A percentile compares a stretch with the other conserved stretches of the same genome.
Evolutionary conservation across 2,329 filamentous ascomycete genomes (phyloP).

Genomic region (Myriosclerotinia curreyana): DNA sequence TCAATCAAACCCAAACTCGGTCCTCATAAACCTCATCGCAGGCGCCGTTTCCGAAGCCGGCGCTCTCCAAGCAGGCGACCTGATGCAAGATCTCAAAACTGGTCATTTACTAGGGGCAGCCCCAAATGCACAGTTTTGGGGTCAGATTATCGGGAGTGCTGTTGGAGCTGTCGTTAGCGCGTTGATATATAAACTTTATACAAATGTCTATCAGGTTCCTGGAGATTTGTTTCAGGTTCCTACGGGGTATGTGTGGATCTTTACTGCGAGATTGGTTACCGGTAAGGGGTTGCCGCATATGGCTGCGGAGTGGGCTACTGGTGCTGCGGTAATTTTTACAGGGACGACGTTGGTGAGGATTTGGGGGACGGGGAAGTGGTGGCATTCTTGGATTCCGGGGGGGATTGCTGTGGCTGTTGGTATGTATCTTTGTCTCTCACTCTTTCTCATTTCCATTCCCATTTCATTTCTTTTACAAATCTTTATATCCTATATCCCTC

Average conservation of each 20-base stretch:
- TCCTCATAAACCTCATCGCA: constrained; percentile 93
- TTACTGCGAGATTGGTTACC: constrained; percentile 89
- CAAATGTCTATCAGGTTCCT: constrained; percentile 83
- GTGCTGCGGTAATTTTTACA: constrained; percentile 72
- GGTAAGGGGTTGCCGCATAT: constrained; percentile 82
- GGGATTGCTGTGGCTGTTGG: constrained; percentile 94
- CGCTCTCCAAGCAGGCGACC: constrained; percentile 89
- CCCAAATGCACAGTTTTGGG: constrained; percentile 94
- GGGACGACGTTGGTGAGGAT: constrained; percentile 68
- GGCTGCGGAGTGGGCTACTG: constrained; percentile 75
- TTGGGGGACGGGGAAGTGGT: constrained; percentile 50
- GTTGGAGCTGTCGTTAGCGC: constrained; percentile 84
- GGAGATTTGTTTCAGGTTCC: constrained; percentile 90
- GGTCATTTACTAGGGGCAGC: constrained; percentile 89
- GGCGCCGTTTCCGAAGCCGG: constrained; percentile 83
- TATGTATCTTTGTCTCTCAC: constrained; percentile 42
- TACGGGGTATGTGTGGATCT: constrained; percentile 95
- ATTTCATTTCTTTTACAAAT: not conserved
- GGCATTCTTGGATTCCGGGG: constrained; percentile 78
- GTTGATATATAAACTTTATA: constrained; percentile 85
- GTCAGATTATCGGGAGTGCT: constrained; percentile 86
- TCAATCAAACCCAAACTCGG: constrained; percentile 71
- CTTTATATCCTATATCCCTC: not conserved
- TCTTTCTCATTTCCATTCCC: not conserved
- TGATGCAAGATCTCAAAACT: constrained; percentile 97